Base-by-base conservation (phyloP, 805 yeast genomes). In the Wickerhamiella spandovensis region DNA sequence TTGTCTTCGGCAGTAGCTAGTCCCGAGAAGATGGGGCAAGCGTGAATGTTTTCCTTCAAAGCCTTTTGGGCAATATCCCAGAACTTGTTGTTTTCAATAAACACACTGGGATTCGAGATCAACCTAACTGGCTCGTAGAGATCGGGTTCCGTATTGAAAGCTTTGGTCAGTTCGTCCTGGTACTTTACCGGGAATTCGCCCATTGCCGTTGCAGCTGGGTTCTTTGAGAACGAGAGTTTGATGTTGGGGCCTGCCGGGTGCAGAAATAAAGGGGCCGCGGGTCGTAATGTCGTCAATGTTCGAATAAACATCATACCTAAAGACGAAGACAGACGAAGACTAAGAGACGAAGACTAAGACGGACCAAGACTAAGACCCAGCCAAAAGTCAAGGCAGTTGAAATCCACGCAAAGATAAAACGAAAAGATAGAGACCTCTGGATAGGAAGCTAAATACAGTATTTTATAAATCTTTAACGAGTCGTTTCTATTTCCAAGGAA, bases 1-100 rank as follows among this genome's bases (percentile, higher is more conserved):
- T 75, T 75, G 55, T 74, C 55, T 42, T 66, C 65, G 30, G 62
- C 63, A 0, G 61, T 57, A 1, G 68, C 70, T 24, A 63, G 41
- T 17, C 60, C 55, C 22, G 48, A 25, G 50, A 58, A 65, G 6
- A 53, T 42, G 1, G 64, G 62, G 53, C 63, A 64, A 30, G 51
- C 44, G 47, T 63, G 65, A 41, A 64, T 55, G 43, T 64, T 46
- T 22, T 54, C 25, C 22, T 41, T 50, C 41, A 68, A 47, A 18
- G 54, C 54, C 30, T 49, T 46, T 10, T 57, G 55, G 1, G 62
- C 60, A 10, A 48, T 44, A 12, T 49, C 47, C 53, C 60, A 49
- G 48, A 65, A 65, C 39, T 46, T 39, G 12, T 47, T 48, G 55
- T 62, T 54, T 20, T 54, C 58, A 3, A 18, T 43, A 35, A 61